Base-by-base conservation (phyloP, 139 green algal species). In the Coelastrella sp. region DNA sequence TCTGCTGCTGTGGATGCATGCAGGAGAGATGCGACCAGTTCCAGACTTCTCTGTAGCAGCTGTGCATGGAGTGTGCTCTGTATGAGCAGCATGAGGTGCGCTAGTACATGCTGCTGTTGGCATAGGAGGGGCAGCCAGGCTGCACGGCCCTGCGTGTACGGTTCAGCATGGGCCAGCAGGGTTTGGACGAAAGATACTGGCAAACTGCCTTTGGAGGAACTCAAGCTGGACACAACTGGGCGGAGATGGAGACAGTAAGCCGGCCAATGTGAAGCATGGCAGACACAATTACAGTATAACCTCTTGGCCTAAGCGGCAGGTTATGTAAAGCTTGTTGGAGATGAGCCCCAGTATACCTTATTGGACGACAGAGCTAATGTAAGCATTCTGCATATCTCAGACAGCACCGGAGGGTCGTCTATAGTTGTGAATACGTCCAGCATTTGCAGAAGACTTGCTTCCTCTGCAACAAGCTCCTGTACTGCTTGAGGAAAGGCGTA, bases 301-400 rank as follows among this genome's bases (percentile, higher is more conserved):
- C 7, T n/a, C n/a, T n/a, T n/a, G n/a, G n/a, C n/a, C n/a, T n/a
- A n/a, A n/a, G n/a, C n/a, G n/a, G 61, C 61, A 68, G 61, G 61
- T 10, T 68, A 57, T 7, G 6, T 4, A 60, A 16, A 80, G 74
- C 74, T 80, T n/a, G n/a, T n/a, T n/a, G n/a, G n/a, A n/a, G 16
- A 6, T 19, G 74, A 19, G 22, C n/a, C 20, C 7, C 8, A 32
- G 17, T 58, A 19, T 54, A 83, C 76, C 32, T 83, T 6, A n/a
- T 7, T 4, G 14, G 76, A 65, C 65, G 76, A 64, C 76, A 83
- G 76, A 7, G 76, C 76, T 65, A 54, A 13, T 65, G 54, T 22
- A n/a, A 83, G 54, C 76, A 83, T 61, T 68, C 76, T 83, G 76
- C 76, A 83, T 13, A 83, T 20, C 4, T 83, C 76, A 66, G 76